Conservation (phyloP, 2,329 filamentous ascomycete species). For the Basipetospora chlamydospora region DNA sequence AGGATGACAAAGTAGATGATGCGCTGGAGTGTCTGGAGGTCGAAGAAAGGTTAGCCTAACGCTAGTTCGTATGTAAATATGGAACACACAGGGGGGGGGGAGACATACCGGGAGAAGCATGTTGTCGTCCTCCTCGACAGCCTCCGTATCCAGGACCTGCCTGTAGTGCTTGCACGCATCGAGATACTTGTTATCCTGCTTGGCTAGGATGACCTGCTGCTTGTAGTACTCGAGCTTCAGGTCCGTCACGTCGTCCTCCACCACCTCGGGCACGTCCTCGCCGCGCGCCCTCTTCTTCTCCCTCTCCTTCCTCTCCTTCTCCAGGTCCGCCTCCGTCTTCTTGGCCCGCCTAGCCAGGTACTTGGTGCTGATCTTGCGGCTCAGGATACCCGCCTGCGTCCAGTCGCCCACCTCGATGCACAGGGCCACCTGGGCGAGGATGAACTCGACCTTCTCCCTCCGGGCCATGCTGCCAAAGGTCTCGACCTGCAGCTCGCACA, state of each 20-base stretch:
- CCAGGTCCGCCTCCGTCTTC: conserved; percentile 77
- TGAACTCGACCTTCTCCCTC: conserved; percentile 97
- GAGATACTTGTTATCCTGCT: conserved; percentile 94
- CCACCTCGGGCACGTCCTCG: conserved; percentile 64
- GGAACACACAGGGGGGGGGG: background rate
- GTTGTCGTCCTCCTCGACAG: conserved; percentile 76
- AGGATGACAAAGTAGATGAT: conserved; percentile 97
- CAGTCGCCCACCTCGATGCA: conserved; percentile 95
- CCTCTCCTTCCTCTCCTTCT: conserved; percentile 77
- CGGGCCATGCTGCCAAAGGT: conserved; percentile 97
- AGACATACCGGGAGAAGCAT: conserved; percentile 67
- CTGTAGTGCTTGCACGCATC: conserved; percentile 97
- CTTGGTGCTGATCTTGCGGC: conserved; percentile 89
- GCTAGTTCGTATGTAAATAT: no score
- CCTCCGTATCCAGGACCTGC: conserved; percentile 90
- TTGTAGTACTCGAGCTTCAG: conserved; percentile 93
- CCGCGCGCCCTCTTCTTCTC: conserved; percentile 73
- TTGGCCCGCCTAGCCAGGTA: conserved; percentile 85
- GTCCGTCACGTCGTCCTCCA: conserved; percentile 84
- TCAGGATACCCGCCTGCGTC: conserved; percentile 87
- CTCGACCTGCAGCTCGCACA: conserved; percentile 96
- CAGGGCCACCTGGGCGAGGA: conserved; percentile 81
- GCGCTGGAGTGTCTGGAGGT: conserved; percentile 62
- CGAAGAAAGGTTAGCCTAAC: conserved; percentile 8
- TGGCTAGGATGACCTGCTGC: conserved; percentile 88